Conservation (phyloP, 257 asterid genomes). For the Prunella vulgaris region DNA sequence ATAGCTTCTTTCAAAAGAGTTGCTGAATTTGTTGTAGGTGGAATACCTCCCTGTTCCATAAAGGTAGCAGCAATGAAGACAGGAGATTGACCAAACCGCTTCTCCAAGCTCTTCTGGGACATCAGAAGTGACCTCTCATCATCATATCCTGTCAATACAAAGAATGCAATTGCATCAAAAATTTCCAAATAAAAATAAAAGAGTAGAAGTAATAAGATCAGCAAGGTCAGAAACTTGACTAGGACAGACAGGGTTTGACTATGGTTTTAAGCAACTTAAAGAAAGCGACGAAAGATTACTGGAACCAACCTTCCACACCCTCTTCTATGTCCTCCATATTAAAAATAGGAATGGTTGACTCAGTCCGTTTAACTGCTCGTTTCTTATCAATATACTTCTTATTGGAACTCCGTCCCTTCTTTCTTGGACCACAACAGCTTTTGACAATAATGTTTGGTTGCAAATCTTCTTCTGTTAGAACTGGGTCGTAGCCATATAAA, state of each 20-base stretch:
- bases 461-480: slow-evolving; percentile 69
- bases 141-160: slow-evolving; percentile 53
- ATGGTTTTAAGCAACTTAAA: neutral
- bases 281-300: neutral
- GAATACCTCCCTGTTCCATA: slow-evolving; percentile 92
- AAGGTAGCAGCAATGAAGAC: slow-evolving; percentile 92
- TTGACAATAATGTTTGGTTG: slow-evolving; percentile 72
- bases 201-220: neutral
- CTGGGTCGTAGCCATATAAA: slow-evolving; percentile 85
- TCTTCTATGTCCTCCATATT: slow-evolving; percentile 83
- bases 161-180: neutral
- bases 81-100: slow-evolving; percentile 93
- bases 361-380: slow-evolving; percentile 67
- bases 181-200: neutral
- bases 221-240: neutral
- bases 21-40: slow-evolving; percentile 73
- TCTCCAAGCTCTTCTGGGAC: slow-evolving; percentile 94
- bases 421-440: slow-evolving; percentile 73
- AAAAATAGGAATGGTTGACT: slow-evolving; percentile 71
- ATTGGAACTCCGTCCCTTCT: slow-evolving; percentile 57
- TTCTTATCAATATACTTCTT: slow-evolving; percentile 69
- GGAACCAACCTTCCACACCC: slow-evolving; percentile 72
- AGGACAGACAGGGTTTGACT: neutral
- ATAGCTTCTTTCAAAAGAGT: slow-evolving; percentile 91
- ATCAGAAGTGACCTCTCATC: slow-evolving; percentile 70